These are phyloP conservation scores for Calocybe cyanea DNA, from an alignment of 768 basidiomycete species.

Conservation along the genomic window DNA sequence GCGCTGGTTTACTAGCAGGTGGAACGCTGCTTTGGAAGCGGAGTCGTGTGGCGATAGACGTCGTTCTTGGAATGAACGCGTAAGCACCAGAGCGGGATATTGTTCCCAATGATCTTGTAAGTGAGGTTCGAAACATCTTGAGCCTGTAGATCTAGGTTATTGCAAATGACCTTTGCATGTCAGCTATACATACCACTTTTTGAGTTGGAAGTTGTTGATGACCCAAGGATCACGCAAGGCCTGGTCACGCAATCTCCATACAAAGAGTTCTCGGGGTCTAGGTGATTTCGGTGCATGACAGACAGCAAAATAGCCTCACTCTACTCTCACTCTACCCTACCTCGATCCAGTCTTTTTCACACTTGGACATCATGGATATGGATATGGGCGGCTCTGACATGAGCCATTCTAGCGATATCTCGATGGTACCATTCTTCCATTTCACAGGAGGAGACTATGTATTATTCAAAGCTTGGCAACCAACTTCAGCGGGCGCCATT, in stretches of 20 bases:
- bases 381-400: conserved; percentile 9
- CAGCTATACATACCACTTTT: no score
- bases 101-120: conserved; percentile 21
- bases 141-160: no score
- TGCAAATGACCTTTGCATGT: background rate
- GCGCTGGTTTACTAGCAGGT: conserved; percentile 15
- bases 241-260: background rate
- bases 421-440: conserved; percentile 71
- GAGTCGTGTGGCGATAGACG: conserved; percentile 8
- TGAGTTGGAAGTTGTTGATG: no score
- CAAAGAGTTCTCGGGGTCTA: no score
- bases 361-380: background rate
- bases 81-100: conserved; percentile 14
- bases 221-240: background rate
- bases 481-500: conserved; percentile 65
- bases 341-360: no score
- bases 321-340: background rate
- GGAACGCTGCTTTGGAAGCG: conserved; percentile 17
- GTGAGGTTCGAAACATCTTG: conserved; percentile 26
- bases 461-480: conserved; percentile 65
- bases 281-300: conserved; percentile 17
- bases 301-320: conserved; percentile 26
- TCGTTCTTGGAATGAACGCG: conserved; percentile 9
- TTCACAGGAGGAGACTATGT: conserved; percentile 62
- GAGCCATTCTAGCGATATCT: conserved; percentile 14